Evolutionary conservation across 108 stramenopile species (phyloP), one percentile per base, ranked within the genome.

Genomic region (Ochromonas danica): DNA sequence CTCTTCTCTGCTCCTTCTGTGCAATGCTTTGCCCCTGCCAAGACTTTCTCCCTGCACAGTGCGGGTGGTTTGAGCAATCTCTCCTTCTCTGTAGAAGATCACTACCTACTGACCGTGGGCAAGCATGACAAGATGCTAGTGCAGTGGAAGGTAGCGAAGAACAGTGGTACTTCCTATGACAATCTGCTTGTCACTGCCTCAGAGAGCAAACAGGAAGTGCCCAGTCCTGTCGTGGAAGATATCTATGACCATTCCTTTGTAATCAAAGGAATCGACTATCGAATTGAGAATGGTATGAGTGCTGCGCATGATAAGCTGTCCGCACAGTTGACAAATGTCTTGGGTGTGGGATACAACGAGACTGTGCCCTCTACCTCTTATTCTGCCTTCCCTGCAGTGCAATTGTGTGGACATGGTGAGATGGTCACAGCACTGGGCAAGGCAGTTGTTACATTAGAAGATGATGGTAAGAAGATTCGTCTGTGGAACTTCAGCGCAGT

Each of bases 121-220:
- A 27, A 36, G 31, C 6, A 6, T 10, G 72, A 75, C 31, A 17
- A 33, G 36, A 17, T 60, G 28, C 31, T 75, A 27, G 43, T 75
- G 14, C 72, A 75, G 72, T 75, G 72, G 72, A 75, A 60, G 31
- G 43, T 75, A 36, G 14, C 22, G 14, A 70, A 70, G 22, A 25
- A 25, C 25, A 25, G 25, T 60, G 57, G 57, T 60, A 25, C 25
- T 60, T 25, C 25, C 25, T 25, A 60, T 60, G 57, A 25, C 25
- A 25, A 60, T 25, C 25, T 60, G 25, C 57, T 60, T 25, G 25
- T 25, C 25, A 25, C 57, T 25, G 25, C 25, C 25, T 25, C 57
- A 25, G 25, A 25, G n/a, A n/a, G n/a, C n/a, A n/a, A n/a, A n/a
- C n/a, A n/a, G n/a, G n/a, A n/a, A n/a, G n/a, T n/a, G n/a, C 36